phyloP scores from a whole-genome alignment of 495 filamentous ascomycete genomes.

The Hypoxylon subgilvum region DNA sequence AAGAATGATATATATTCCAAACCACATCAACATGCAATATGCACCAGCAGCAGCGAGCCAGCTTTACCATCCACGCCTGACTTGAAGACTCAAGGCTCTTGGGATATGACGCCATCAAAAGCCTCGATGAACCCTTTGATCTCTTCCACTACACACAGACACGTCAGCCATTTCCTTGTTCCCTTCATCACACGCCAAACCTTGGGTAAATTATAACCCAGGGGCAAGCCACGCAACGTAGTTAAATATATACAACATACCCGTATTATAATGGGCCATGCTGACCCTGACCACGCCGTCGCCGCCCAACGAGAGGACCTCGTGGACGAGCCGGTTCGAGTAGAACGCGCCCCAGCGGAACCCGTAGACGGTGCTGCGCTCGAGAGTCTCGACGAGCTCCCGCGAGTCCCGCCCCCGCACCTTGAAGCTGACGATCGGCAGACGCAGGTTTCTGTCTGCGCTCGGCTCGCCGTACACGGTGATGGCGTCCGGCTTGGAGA shows the following conservation, averaged over 20 bases:
- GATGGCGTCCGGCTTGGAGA: slow-evolving; percentile 47
- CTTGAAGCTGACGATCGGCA: slow-evolving; percentile 71
- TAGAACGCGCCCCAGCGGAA: slow-evolving; percentile 75
- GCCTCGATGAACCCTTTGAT: slow-evolving; percentile 57
- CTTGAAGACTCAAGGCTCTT: background rate
- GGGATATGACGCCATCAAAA: slow-evolving; percentile 52
- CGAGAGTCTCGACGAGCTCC: slow-evolving; percentile 67
- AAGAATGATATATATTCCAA: too few species aligned
- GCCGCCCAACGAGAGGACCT: slow-evolving; percentile 61
- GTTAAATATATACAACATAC: too few species aligned
- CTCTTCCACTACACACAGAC: slow-evolving; percentile 57
- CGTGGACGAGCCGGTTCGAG: slow-evolving; percentile 63
- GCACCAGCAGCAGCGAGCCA: too few species aligned
- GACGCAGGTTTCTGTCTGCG: slow-evolving; percentile 52
- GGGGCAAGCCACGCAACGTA: too few species aligned
- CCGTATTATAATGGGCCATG: slow-evolving; percentile 77
- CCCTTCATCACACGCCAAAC: background rate
- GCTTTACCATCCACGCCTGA: too few species aligned
- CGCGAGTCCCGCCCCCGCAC: slow-evolving; percentile 62
- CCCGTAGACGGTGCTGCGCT: slow-evolving; percentile 60
- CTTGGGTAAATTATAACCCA: background rate
- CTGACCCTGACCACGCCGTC: slow-evolving; percentile 74
- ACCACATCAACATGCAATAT: too few species aligned
- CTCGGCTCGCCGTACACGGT: slow-evolving; percentile 63
- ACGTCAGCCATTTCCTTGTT: background rate